Conservation (phyloP, 148 eudicot genomes). For the Spergularia marina region DNA sequence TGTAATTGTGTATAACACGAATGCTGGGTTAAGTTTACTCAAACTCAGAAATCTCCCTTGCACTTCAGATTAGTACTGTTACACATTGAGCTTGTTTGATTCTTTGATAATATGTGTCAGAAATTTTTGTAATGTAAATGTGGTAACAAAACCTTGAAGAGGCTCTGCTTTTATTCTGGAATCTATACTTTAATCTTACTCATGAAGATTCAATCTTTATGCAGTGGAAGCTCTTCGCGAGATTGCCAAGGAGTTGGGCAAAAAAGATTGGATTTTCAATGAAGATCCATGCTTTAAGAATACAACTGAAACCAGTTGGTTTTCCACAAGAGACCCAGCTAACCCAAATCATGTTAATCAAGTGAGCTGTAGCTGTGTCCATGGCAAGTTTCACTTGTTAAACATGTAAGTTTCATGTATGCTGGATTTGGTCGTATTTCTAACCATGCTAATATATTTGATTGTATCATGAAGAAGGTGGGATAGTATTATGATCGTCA, state of each 20-base stretch:
- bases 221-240: constrained; percentile 38
- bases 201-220: constrained; percentile 3
- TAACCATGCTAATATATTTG: neutral
- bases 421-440: neutral
- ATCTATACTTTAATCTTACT: neutral
- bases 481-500: neutral
- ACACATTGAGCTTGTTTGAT: neutral
- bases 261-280: constrained; percentile 36
- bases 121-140: neutral
- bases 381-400: constrained; percentile 26
- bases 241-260: constrained; percentile 36
- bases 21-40: neutral
- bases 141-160: neutral
- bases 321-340: constrained; percentile 9
- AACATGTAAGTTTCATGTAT: constrained; percentile 29
- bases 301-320: constrained; percentile 27
- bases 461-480: neutral
- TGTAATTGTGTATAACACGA: no score
- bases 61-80: neutral
- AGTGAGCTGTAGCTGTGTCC: constrained; percentile 29
- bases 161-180: neutral
- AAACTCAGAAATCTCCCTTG: neutral
- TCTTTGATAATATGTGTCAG: neutral
- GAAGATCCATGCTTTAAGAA: constrained; percentile 35
- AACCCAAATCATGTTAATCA: constrained; percentile 28